Evolutionary conservation across 176 grass and related monocot genomes (phyloP), one percentile per base, ranked within the genome.

Genomic region (Carex pumila): DNA sequence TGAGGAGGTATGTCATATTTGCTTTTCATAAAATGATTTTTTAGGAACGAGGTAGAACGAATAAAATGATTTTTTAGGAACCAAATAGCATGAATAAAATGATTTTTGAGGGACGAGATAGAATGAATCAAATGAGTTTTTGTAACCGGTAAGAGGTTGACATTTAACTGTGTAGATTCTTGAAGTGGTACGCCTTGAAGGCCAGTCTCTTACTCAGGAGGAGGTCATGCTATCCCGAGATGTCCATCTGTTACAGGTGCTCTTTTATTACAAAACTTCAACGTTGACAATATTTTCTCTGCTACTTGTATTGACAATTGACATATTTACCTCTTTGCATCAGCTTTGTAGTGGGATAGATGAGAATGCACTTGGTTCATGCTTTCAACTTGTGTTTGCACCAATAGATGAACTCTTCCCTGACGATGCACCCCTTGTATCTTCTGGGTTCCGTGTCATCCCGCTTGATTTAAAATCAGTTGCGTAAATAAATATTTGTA

Each of bases 321-420:
- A 57, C 21, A 78, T 12, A 7, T 69, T 37, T 54, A 19, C 52
- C 18, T 4, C 47, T 50, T 91, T 91, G 85, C 86, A 85, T 87
- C 91, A 99, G 97, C 91, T 99, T 89, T 99, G 91, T 86, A 87
- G 90, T 61, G 97, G 97, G 79, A 94, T 92, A 61, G 97, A 96
- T 39, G 97, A 99, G 67, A 96, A 99, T 90, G 91, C 93, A 15
- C 77, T 94, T 87, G 97, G 97, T 80, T 95, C 93, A 18, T 96
- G 97, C 84, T 92, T 92, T 73, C 97, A 99, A 70, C 97, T 99
- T 95, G 93, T 99, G 55, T 99, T 96, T 89, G 91, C 97, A 61
- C 91, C 91, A 79, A 94, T 99, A 10, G 91, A 99, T 79, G 97
- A 99, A 68, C 91, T 89, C 85, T 99, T 99, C 82, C 93, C 97